phyloP scores from a whole-genome alignment of 2,329 filamentous ascomycete species.

The Emmonsiellopsis sp. region DNA sequence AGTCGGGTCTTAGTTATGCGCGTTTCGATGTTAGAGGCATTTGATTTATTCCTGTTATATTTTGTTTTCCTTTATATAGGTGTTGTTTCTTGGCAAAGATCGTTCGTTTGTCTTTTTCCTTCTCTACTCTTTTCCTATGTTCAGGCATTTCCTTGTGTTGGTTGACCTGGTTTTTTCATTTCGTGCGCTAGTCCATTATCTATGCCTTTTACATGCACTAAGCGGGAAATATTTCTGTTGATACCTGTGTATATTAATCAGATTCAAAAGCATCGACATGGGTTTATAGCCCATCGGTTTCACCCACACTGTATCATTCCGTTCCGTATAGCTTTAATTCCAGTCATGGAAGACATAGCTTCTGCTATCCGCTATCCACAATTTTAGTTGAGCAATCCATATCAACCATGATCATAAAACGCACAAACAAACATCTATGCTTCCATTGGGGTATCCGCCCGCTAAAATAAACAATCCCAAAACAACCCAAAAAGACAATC shows the following conservation, averaged over 20 bases:
- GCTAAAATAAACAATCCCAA: too few species aligned
- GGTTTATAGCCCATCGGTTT: not conserved
- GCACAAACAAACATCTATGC: too few species aligned
- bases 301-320: not conserved
- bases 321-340: too few species aligned
- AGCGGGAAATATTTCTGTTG: not conserved
- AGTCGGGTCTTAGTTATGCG: constrained; percentile 4
- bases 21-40: constrained; percentile 18
- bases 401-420: too few species aligned
- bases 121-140: not conserved
- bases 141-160: not conserved
- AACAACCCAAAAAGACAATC: too few species aligned
- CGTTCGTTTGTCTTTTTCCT: not conserved
- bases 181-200: not conserved
- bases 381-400: too few species aligned
- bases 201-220: not conserved
- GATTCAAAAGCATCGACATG: constrained; percentile 1
- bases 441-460: too few species aligned
- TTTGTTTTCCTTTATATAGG: constrained; percentile 5
- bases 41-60: constrained; percentile 2
- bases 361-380: too few species aligned
- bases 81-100: not conserved
- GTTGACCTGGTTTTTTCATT: not conserved
- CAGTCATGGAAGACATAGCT: too few species aligned
- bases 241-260: constrained; percentile 2